A percentile compares a stretch with the other conserved stretches of the same genome.
phyloP scores from a whole-genome alignment of 805 yeast species.

The Lachancea cidri region DNA sequence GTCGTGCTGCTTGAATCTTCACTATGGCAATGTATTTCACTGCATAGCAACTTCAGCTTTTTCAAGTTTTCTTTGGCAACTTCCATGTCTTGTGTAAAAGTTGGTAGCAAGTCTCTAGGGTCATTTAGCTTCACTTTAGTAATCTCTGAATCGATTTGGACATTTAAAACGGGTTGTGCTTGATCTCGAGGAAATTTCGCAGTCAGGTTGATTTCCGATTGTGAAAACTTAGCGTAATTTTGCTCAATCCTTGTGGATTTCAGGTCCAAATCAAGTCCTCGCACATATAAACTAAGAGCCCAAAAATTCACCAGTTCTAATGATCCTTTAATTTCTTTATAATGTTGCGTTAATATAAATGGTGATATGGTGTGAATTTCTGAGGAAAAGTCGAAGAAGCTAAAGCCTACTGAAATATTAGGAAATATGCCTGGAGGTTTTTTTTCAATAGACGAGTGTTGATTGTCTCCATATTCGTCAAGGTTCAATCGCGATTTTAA shows the following conservation, averaged over 20 bases:
- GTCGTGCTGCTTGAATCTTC: background rate
- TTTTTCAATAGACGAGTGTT: too few species aligned
- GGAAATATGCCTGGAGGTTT: background rate
- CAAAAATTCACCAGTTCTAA: background rate
- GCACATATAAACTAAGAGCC: background rate
- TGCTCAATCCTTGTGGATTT: background rate
- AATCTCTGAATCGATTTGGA: conserved; percentile 3
- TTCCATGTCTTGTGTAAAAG: conserved; percentile 26
- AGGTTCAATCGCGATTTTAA: background rate
- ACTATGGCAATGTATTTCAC: background rate
- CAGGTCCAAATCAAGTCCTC: conserved; percentile 2
- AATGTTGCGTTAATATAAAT: background rate
- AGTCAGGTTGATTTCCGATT: conserved; percentile 1
- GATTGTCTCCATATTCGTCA: too few species aligned
- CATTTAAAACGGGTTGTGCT: too few species aligned
- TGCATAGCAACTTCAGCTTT: conserved; percentile 9
- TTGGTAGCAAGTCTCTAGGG: conserved; percentile 22
- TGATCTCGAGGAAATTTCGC: background rate
- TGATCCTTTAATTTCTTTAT: background rate
- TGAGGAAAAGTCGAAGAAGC: conserved; percentile 1
- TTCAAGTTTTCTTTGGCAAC: conserved; percentile 19
- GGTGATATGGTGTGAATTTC: conserved; percentile 4
- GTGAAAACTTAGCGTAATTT: conserved; percentile 4
- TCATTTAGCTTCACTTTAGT: conserved; percentile 23
- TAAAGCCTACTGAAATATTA: background rate